Conservation (phyloP, 2,329 filamentous ascomycete genomes). For the Lasiodiplodia hormozganensis region DNA sequence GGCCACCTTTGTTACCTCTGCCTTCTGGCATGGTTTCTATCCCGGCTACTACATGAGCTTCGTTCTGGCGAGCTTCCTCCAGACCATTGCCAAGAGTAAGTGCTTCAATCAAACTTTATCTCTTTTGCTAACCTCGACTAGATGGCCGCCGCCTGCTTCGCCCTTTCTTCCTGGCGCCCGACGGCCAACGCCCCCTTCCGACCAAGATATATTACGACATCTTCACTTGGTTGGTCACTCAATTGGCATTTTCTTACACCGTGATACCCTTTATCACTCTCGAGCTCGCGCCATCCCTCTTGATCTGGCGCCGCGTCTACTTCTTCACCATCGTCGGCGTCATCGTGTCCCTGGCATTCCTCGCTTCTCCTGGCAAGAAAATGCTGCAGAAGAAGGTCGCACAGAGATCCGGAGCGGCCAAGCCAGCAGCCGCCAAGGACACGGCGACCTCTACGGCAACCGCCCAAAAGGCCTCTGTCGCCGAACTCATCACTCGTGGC, state of each 20-base stretch:
- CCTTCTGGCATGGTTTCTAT: conserved; percentile 98
- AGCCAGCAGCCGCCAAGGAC: conserved; percentile 42
- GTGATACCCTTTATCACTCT: conserved; percentile 87
- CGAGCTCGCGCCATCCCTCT: conserved; percentile 70
- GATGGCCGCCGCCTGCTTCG: conserved; percentile 89
- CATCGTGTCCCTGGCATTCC: conserved; percentile 71
- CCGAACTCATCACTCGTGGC: neutral
- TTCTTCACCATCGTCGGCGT: conserved; percentile 83
- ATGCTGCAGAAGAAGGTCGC: conserved; percentile 46
- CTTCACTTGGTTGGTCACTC: conserved; percentile 75
- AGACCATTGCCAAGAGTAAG: conserved; percentile 93
- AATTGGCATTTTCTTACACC: conserved; percentile 82
- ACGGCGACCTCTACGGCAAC: conserved; percentile 44
- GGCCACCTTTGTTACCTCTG: conserved; percentile 92
- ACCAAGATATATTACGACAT: conserved; percentile 88
- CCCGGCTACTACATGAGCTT: conserved; percentile 96
- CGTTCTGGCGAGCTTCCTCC: conserved; percentile 85
- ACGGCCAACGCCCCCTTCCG: conserved; percentile 62
- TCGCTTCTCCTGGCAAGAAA: conserved; percentile 77
- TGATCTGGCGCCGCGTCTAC: conserved; percentile 84
- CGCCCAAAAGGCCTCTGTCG: neutral
- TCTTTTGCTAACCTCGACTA: conserved; percentile 47
- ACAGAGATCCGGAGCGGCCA: conserved; percentile 23
- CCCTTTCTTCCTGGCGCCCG: conserved; percentile 87
- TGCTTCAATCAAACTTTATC: conserved; percentile 32